Conservation (phyloP, 192 early-diverging fungal species). For the Dissophora globulifera region DNA sequence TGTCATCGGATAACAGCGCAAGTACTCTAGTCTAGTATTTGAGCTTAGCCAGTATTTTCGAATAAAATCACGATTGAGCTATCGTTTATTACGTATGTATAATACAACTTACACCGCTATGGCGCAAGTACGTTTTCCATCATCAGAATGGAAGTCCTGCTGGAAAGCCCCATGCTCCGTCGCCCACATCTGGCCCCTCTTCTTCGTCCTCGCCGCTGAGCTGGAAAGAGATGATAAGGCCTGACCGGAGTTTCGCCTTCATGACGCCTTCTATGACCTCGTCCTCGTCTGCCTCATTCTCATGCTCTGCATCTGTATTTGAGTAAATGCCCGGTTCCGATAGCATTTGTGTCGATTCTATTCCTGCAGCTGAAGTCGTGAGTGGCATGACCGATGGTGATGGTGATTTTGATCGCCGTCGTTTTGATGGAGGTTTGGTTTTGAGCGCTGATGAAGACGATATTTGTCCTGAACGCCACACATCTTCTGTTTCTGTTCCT, state of each 20-base stretch:
- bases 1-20: too few relatives aligned
- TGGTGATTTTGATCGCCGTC: conserved; percentile 1
- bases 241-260: conserved; percentile 27
- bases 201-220: conserved; percentile 31
- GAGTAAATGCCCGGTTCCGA: too few relatives aligned
- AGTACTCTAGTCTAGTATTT: too few relatives aligned
- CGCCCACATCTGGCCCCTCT: conserved; percentile 8
- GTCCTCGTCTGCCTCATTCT: neutral
- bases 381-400: neutral
- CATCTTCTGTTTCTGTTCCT: neutral
- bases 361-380: neutral
- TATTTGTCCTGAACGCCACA: neutral
- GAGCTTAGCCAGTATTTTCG: too few relatives aligned
- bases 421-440: neutral
- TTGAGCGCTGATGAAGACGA: too few relatives aligned
- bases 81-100: neutral
- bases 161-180: conserved; percentile 13
- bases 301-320: too few relatives aligned
- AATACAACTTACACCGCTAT: neutral
- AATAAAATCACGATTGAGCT: too few relatives aligned
- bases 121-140: neutral
- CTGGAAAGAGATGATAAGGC: conserved; percentile 22
- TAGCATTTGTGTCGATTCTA: too few relatives aligned
- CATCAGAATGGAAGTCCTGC: conserved; percentile 1
- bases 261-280: conserved; percentile 2